These are phyloP conservation scores for Neurospora discreta DNA, from an alignment of 495 filamentous ascomycete species.

Conservation along the genomic window DNA sequence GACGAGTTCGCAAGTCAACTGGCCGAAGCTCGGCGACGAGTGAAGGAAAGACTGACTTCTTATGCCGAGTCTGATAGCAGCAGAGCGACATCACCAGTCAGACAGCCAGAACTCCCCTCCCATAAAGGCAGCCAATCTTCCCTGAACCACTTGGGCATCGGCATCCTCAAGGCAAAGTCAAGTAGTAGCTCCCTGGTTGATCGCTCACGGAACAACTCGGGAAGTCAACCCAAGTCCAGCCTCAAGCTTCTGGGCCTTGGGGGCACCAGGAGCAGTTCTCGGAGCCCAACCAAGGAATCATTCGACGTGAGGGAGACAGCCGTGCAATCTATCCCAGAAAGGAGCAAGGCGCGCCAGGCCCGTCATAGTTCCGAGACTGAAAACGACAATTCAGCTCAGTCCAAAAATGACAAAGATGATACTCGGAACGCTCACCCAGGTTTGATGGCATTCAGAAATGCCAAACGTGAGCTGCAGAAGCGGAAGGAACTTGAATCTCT, in stretches of 20 bases:
- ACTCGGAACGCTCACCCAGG: slow-evolving; percentile 28
- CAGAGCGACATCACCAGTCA: slow-evolving; percentile 43
- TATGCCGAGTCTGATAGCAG: slow-evolving; percentile 54
- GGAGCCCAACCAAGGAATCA: slow-evolving; percentile 28
- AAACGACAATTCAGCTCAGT: slow-evolving; percentile 10
- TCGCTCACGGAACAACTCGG: slow-evolving; percentile 22
- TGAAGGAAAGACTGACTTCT: slow-evolving; percentile 70
- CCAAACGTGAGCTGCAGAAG: slow-evolving; percentile 39
- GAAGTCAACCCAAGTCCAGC: slow-evolving; percentile 43
- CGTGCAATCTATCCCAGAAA: slow-evolving; percentile 27
- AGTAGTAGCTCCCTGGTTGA: slow-evolving; percentile 50
- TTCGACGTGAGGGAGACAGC: slow-evolving; percentile 20
- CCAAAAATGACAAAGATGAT: slow-evolving; percentile 15
- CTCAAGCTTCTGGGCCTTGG: slow-evolving; percentile 64
- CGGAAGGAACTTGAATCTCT: slow-evolving; percentile 37
- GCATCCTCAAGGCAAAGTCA: slow-evolving; percentile 56
- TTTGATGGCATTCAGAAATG: slow-evolving; percentile 39
- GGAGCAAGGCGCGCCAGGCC: slow-evolving; percentile 28
- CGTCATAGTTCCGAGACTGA: slow-evolving; percentile 10
- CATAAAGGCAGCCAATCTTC: slow-evolving; percentile 32
- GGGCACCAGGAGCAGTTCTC: slow-evolving; percentile 40
- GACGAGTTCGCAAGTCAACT: slow-evolving; percentile 76
- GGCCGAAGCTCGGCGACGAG: slow-evolving; percentile 60
- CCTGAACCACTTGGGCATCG: slow-evolving; percentile 53
- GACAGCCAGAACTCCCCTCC: slow-evolving; percentile 24